Conservation (phyloP, 1,284 basidiomycete species). For the Apiotrichum gamsii region DNA sequence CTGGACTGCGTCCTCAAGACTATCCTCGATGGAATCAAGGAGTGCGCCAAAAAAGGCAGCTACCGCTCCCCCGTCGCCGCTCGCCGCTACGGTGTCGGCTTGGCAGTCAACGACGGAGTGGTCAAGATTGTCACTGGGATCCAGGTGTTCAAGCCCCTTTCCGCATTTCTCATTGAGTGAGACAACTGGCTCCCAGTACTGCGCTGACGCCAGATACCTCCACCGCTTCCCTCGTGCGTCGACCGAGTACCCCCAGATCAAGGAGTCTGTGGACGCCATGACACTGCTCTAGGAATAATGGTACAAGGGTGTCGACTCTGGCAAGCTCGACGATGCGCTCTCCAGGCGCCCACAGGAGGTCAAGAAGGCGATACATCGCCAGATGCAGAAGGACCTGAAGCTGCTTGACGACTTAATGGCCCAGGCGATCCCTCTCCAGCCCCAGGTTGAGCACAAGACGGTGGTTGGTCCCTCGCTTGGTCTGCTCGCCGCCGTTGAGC, state of each 20-base stretch:
- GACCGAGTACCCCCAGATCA: conserved; percentile 51
- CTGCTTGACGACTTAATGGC: not conserved
- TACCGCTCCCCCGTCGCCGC: conserved; percentile 35
- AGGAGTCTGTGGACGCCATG: conserved; percentile 51
- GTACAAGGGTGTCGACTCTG: conserved; percentile 7
- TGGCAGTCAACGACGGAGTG: not conserved
- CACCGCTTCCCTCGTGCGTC: conserved; percentile 57
- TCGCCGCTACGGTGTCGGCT: no score
- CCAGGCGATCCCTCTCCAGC: not conserved
- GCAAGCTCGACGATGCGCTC: conserved; percentile 38
- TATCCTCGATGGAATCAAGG: conserved; percentile 51
- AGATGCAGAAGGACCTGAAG: conserved; percentile 2
- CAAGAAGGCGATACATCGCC: conserved; percentile 14
- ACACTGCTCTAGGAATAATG: conserved; percentile 34
- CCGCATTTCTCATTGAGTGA: conserved; percentile 55
- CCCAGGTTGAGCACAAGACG: not conserved
- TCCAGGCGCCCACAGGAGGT: no score
- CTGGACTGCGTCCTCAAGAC: conserved; percentile 51
- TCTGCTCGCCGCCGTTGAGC: conserved; percentile 9
- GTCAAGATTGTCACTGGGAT: conserved; percentile 40
- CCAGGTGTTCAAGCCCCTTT: conserved; percentile 53
- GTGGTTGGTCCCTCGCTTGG: no score
- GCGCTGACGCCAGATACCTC: conserved; percentile 50
- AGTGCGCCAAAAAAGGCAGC: conserved; percentile 45
- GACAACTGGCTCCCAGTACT: conserved; percentile 15